Evolutionary conservation across 139 green algal genomes (phyloP), one percentile per base, ranked within the genome.

Genomic region (Auxenochlorella protothecoides): DNA sequence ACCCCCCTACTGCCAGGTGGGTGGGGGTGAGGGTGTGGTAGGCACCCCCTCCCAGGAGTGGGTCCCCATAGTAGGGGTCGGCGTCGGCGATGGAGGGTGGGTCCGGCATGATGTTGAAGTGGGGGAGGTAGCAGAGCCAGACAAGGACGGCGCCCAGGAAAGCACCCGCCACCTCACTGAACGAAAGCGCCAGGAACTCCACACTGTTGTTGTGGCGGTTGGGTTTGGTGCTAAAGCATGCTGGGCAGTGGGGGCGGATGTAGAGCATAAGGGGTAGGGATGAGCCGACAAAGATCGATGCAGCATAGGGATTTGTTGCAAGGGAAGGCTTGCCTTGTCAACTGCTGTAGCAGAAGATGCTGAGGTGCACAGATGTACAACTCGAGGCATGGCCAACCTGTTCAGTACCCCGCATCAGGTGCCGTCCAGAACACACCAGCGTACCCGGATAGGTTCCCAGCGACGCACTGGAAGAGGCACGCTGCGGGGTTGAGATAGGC

Each of bases 61-160:
- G n/a, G 68, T 4, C 56, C 44, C 66, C 13, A 44, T 5, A 44
- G 16, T 3, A 74, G 78, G 70, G 52, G 5, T 89, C 80, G 4
- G 73, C 78, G 2, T 68, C 63, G 5, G 68, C 60, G 3, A 16
- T 4, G 2, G 85, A 44, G 3, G 80, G 62, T n/a, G 84, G 83
- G 61, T 84, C 75, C 3, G 84, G 84, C n/a, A 86, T 59, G 3
- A 73, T 86, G 14, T 83, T 71, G 67, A 63, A 71, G 67, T 71
- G 67, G 54, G 57, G 85, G 16, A 85, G 69, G 63, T 54, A n/a
- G 61, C 53, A 5, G 53, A 54, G 15, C 55, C 67, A 16, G 67
- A 71, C 67, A 53, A 71, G 55, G 67, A 61, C n/a, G 54, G 67
- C 55, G 52, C 57, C 12, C 14, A 61, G 52, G 5, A 51, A 53